phyloP scores from a whole-genome alignment of 2,329 filamentous ascomycete species.

The Fusarium illudens region DNA sequence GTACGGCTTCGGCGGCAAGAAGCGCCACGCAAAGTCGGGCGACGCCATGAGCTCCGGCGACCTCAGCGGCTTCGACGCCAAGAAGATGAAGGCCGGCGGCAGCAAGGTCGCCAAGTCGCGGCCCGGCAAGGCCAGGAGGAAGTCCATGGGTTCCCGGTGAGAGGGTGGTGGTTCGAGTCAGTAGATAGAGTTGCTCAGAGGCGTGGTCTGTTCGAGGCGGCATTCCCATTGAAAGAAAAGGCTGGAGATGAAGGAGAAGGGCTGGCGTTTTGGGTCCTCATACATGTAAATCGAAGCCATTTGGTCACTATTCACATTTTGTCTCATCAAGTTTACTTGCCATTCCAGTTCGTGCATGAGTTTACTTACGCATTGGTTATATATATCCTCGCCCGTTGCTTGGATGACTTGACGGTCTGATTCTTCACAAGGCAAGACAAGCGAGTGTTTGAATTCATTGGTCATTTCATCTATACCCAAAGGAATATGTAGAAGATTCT shows the following conservation, averaged over 20 bases:
- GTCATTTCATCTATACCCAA: conserved; percentile 50
- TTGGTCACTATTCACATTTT: conserved; percentile 34
- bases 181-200: conserved; percentile 5
- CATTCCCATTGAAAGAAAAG: conserved; percentile 35
- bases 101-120: conserved; percentile 53
- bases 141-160: conserved; percentile 49
- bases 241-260: conserved; percentile 36
- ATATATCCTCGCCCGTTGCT: too few relatives aligned
- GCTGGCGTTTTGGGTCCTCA: conserved; percentile 39
- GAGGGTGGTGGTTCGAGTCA: neutral
- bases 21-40: conserved; percentile 88
- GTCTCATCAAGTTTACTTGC: conserved; percentile 10
- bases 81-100: conserved; percentile 77
- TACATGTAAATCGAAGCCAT: conserved; percentile 36
- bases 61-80: conserved; percentile 79
- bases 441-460: conserved; percentile 38
- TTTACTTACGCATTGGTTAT: too few relatives aligned
- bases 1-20: conserved; percentile 96
- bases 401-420: too few relatives aligned
- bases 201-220: conserved; percentile 12
- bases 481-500: conserved; percentile 48
- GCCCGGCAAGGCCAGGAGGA: conserved; percentile 62
- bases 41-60: conserved; percentile 86
- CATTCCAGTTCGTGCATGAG: too few relatives aligned
- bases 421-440: neutral